phyloP scores from a whole-genome alignment of 306 rosid genomes.

The Aeschynomene evenia region DNA sequence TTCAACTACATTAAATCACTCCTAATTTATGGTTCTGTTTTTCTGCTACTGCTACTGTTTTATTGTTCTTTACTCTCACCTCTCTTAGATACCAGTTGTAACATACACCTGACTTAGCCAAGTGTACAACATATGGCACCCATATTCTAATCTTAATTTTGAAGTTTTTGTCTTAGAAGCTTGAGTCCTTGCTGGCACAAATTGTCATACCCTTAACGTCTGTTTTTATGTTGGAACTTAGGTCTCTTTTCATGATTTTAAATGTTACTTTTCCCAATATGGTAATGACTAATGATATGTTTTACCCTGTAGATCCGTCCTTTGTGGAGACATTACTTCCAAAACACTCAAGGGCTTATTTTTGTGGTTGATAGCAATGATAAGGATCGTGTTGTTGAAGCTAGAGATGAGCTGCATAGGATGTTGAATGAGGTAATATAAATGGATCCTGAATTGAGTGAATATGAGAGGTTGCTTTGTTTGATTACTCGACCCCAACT shows the following conservation, averaged over 20 bases:
- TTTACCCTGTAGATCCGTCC: constrained; percentile 68
- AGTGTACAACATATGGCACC: too few species aligned
- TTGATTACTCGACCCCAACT: constrained; percentile 2
- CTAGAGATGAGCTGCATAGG: constrained; percentile 89
- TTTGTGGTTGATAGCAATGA: constrained; percentile 95
- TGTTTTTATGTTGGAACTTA: not conserved
- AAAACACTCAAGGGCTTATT: constrained; percentile 60
- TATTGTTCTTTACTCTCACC: too few species aligned
- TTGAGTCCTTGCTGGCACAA: not conserved
- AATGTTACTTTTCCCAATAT: not conserved
- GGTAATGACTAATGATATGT: constrained; percentile 5
- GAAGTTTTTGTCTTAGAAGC: not conserved
- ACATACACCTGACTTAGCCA: too few species aligned
- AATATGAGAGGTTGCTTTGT: not conserved
- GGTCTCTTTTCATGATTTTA: not conserved
- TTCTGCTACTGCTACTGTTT: too few species aligned
- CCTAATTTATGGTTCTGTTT: too few species aligned
- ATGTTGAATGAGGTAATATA: constrained; percentile 78
- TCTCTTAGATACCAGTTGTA: too few species aligned
- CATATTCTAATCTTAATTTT: not conserved
- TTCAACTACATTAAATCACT: too few species aligned
- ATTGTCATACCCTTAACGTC: not conserved
- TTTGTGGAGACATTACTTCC: constrained; percentile 92
- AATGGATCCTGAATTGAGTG: not conserved
- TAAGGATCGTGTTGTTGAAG: constrained; percentile 83